Evolutionary conservation across 345 rosid species (phyloP).

Genomic region (Bruguiera gymnorhiza): DNA sequence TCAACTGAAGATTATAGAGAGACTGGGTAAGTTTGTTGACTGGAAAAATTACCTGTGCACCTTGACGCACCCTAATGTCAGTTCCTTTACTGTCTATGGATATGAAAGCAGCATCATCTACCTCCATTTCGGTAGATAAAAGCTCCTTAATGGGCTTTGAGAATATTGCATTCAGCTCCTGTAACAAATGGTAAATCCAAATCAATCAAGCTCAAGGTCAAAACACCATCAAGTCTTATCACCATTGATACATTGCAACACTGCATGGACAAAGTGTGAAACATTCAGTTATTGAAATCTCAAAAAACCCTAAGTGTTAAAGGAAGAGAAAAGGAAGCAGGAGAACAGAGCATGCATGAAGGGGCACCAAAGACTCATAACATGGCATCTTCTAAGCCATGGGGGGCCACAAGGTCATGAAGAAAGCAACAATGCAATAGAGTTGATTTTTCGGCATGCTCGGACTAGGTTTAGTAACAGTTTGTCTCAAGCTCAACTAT

Average conservation of each 20-base stretch:
- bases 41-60: slow-evolving; percentile 67
- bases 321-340: too few relatives aligned
- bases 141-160: slow-evolving; percentile 78
- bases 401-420: too few relatives aligned
- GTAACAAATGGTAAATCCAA: slow-evolving; percentile 9
- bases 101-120: slow-evolving; percentile 92
- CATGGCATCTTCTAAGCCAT: too few relatives aligned
- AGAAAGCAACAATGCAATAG: too few relatives aligned
- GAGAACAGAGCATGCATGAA: too few relatives aligned
- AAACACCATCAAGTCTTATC: neutral
- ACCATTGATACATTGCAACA: neutral
- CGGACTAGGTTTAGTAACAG: too few relatives aligned
- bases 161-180: slow-evolving; percentile 85
- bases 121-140: slow-evolving; percentile 58
- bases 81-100: slow-evolving; percentile 96
- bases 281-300: too few relatives aligned
- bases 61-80: slow-evolving; percentile 93
- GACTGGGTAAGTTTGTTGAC: neutral
- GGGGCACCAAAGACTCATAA: too few relatives aligned
- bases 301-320: too few relatives aligned
- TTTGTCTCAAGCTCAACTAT: too few relatives aligned
- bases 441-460: too few relatives aligned
- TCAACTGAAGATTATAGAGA: neutral
- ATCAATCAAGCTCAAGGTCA: slow-evolving; percentile 4
- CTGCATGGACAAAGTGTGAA: too few relatives aligned